These are phyloP conservation scores for Crucihimalaya himalaica DNA, from an alignment of 345 rosid species.

Conservation along the genomic window DNA sequence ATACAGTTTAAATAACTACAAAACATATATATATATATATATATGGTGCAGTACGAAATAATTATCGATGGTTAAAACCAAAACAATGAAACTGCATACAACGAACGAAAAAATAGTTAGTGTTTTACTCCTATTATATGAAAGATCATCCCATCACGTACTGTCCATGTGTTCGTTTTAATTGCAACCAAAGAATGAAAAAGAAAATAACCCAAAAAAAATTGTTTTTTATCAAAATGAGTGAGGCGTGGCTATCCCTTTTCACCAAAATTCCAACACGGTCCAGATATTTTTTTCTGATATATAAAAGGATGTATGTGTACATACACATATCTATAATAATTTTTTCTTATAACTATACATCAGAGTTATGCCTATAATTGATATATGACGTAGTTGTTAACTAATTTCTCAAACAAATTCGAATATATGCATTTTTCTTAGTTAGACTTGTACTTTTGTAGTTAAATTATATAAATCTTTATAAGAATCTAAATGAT, in stretches of 20 bases:
- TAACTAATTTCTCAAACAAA: not conserved
- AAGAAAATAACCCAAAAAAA: not conserved
- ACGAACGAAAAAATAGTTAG: too few relatives aligned
- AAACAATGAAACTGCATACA: not conserved
- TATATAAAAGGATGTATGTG: not conserved
- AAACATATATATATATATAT: too few relatives aligned
- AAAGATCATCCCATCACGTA: too few relatives aligned
- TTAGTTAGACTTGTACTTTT: not conserved
- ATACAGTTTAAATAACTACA: too few relatives aligned
- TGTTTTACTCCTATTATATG: too few relatives aligned
- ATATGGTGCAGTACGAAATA: too few relatives aligned
- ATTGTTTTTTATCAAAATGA: not conserved
- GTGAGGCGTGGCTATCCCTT: conserved; percentile 15
- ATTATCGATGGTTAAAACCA: too few relatives aligned
- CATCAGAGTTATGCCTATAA: not conserved
- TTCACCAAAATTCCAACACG: conserved; percentile 3
- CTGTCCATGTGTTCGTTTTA: not conserved
- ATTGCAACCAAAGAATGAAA: not conserved
- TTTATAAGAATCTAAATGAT: not conserved
- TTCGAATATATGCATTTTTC: not conserved
- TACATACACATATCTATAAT: not conserved
- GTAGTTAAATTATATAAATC: not conserved
- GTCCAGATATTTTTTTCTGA: not conserved
- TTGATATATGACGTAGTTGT: not conserved
- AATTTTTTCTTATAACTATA: not conserved